Evolutionary conservation across 2,329 filamentous ascomycete genomes (phyloP).

Genomic region (Alternaria sp.): DNA sequence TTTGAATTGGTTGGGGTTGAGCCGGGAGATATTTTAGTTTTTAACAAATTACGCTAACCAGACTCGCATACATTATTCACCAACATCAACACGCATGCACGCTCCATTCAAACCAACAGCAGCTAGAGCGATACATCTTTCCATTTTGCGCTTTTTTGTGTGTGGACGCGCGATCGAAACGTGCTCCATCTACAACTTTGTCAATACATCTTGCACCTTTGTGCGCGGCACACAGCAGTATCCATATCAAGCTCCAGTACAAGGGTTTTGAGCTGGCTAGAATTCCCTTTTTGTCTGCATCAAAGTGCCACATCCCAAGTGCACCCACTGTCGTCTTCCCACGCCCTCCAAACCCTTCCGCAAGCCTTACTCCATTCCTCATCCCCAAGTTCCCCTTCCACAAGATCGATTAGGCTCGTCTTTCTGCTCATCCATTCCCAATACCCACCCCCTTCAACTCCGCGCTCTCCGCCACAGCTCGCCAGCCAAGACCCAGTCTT

Average conservation of each 20-base stretch:
- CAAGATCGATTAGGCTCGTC: conserved; percentile 20
- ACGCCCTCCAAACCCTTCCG: conserved; percentile 13
- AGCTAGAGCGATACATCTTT: too few relatives aligned
- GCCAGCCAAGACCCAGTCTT: conserved; percentile 26
- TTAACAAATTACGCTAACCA: too few relatives aligned
- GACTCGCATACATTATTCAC: too few relatives aligned
- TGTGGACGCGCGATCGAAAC: conserved; percentile 30
- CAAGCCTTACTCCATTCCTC: conserved; percentile 2
- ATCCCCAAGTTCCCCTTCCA: conserved; percentile 8
- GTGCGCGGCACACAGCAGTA: neutral
- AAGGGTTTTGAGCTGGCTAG: neutral
- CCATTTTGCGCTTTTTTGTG: too few relatives aligned
- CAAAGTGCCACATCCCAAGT: conserved; percentile 9
- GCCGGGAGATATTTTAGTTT: too few relatives aligned
- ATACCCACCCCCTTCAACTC: conserved; percentile 12
- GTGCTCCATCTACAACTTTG: conserved; percentile 6
- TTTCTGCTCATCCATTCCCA: conserved; percentile 20
- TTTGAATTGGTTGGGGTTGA: too few relatives aligned
- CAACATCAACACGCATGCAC: too few relatives aligned
- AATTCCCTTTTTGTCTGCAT: neutral
- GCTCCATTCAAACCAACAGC: too few relatives aligned
- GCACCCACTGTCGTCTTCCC: conserved; percentile 20
- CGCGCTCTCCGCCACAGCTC: conserved; percentile 7
- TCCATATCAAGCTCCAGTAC: neutral
- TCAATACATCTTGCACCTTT: neutral